Evolutionary conservation across 306 rosid genomes (phyloP).

Genomic region (Sicyos baderoa): DNA sequence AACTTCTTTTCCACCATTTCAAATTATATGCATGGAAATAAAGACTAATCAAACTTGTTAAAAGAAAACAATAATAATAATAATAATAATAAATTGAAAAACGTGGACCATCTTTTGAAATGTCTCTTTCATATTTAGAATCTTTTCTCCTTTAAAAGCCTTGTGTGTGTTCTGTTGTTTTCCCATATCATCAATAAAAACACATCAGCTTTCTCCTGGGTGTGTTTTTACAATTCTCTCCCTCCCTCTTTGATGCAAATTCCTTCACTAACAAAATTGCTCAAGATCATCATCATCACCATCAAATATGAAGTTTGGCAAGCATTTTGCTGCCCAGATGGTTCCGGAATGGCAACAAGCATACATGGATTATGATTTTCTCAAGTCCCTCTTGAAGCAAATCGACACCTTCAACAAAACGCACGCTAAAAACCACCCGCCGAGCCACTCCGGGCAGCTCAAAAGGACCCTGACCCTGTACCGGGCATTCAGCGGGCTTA

Average conservation of each 20-base stretch:
- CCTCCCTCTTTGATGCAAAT: not conserved
- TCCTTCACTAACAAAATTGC: not conserved
- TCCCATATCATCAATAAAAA: too few species aligned
- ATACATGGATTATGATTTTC: constrained; percentile 5
- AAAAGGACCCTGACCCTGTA: not conserved
- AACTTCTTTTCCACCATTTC: too few species aligned
- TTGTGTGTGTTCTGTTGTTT: too few species aligned
- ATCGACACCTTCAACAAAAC: not conserved
- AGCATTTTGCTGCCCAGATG: constrained; percentile 6
- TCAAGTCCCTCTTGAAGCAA: constrained; percentile 11
- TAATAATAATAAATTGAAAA: too few species aligned
- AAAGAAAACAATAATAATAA: too few species aligned
- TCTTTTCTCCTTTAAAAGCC: too few species aligned
- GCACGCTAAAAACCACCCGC: not conserved
- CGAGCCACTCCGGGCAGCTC: not conserved
- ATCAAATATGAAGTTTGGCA: not conserved
- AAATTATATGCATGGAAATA: too few species aligned
- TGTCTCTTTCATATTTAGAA: too few species aligned
- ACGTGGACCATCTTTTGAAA: too few species aligned
- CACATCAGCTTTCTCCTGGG: not conserved
- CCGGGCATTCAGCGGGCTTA: constrained; percentile 1
- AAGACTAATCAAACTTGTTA: too few species aligned
- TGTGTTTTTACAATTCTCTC: too few species aligned
- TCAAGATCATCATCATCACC: not conserved
- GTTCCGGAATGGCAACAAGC: constrained; percentile 8